Percentiles rank a stretch among this genome's conserved stretches.
Evolutionary conservation across 129 eudicot species (phyloP).

Genomic region (Scalesia atractyloides): DNA sequence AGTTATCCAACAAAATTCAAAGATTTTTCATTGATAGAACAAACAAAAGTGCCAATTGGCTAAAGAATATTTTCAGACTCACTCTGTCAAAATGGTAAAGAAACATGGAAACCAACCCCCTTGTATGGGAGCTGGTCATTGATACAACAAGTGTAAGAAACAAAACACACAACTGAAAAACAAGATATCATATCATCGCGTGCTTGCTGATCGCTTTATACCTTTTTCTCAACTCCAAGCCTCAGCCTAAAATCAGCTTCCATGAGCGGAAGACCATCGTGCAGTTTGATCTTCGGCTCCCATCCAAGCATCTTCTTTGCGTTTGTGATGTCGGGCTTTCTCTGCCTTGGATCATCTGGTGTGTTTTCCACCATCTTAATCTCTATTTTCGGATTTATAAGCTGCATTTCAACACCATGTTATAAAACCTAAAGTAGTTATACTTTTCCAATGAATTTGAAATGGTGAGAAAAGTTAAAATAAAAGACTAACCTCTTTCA

Average conservation of each 20-base stretch:
- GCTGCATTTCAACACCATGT: slow-evolving; percentile 38
- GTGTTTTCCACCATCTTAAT: slow-evolving; percentile 68
- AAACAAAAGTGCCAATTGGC: slow-evolving; percentile 8
- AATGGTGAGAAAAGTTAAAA: not conserved
- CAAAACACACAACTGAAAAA: slow-evolving; percentile 10
- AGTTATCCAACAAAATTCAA: not conserved
- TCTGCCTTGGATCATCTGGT: slow-evolving; percentile 79
- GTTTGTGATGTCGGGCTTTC: slow-evolving; percentile 75
- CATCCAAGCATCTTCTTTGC: slow-evolving; percentile 78
- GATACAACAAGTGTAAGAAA: slow-evolving; percentile 19
- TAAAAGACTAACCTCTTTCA: slow-evolving; percentile 58
- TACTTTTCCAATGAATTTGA: not conserved
- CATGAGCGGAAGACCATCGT: slow-evolving; percentile 87
- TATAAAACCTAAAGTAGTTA: not conserved
- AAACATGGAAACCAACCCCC: slow-evolving; percentile 8
- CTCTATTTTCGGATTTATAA: slow-evolving; percentile 63
- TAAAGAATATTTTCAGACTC: slow-evolving; percentile 16
- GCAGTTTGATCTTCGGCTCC: slow-evolving; percentile 77
- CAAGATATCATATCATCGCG: slow-evolving; percentile 2
- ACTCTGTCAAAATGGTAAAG: slow-evolving; percentile 2
- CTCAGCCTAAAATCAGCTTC: slow-evolving; percentile 67
- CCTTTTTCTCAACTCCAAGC: slow-evolving; percentile 56
- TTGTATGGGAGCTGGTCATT: slow-evolving; percentile 4
- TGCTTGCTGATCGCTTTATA: slow-evolving; percentile 17
- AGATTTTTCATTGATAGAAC: slow-evolving; percentile 18